Evolutionary conservation across 495 filamentous ascomycete species (phyloP).

Genomic region (Tetracladium marchalianum): DNA sequence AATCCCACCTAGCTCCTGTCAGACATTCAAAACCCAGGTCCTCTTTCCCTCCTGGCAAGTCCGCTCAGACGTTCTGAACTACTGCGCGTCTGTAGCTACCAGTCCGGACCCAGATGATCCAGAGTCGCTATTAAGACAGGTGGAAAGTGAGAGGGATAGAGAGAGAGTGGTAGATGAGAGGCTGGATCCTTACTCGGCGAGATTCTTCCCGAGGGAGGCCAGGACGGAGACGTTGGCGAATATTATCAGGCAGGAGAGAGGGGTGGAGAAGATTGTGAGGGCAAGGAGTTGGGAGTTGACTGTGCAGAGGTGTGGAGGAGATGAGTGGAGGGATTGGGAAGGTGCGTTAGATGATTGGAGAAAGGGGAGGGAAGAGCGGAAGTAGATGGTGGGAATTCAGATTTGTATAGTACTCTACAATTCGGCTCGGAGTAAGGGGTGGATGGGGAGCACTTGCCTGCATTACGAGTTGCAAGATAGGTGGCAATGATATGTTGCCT

Average conservation of each 20-base stretch:
- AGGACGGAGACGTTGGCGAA: slow-evolving; percentile 73
- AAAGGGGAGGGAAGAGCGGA: slow-evolving; percentile 29
- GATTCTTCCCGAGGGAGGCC: slow-evolving; percentile 76
- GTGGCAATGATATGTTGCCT: too few relatives aligned
- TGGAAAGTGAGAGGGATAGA: slow-evolving; percentile 57
- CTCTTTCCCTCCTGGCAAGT: slow-evolving; percentile 85
- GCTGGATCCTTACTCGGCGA: slow-evolving; percentile 81
- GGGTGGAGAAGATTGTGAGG: slow-evolving; percentile 81
- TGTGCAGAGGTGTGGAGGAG: slow-evolving; percentile 63
- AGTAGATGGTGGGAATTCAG: background rate
- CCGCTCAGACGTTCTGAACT: slow-evolving; percentile 76
- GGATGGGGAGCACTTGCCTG: too few relatives aligned
- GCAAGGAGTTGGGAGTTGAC: slow-evolving; percentile 74
- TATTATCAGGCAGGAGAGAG: slow-evolving; percentile 72
- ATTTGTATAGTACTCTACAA: too few relatives aligned
- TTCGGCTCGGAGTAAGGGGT: too few relatives aligned
- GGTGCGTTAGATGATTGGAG: slow-evolving; percentile 51
- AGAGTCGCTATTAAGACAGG: slow-evolving; percentile 56
- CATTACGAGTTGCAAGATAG: too few relatives aligned
- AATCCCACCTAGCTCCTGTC: slow-evolving; percentile 53
- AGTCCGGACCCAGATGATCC: slow-evolving; percentile 84
- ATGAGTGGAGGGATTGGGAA: slow-evolving; percentile 25
- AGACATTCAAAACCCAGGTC: slow-evolving; percentile 63
- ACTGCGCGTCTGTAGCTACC: slow-evolving; percentile 83
- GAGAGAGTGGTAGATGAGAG: slow-evolving; percentile 80